Conservation (phyloP, 192 early-diverging fungal species). For the Coemansia sp. region DNA sequence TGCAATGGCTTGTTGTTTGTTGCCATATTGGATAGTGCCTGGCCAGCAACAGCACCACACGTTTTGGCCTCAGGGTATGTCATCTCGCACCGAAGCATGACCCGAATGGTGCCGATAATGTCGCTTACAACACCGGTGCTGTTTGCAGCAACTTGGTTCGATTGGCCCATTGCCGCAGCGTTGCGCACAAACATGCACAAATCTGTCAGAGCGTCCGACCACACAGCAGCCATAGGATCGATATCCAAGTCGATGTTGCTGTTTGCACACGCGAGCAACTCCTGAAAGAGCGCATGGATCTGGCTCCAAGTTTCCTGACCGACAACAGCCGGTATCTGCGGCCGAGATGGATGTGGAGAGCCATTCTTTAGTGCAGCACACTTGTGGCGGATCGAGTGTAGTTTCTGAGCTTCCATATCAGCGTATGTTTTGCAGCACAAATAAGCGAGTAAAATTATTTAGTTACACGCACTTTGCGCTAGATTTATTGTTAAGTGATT, state of each 20-base stretch:
- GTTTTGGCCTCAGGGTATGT: conserved; percentile 16
- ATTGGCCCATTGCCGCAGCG: conserved; percentile 28
- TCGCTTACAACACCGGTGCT: conserved; percentile 8
- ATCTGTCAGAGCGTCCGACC: conserved; percentile 16
- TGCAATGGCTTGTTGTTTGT: conserved; percentile 28
- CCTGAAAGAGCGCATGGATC: conserved; percentile 18
- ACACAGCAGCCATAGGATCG: neutral
- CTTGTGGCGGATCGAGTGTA: neutral
- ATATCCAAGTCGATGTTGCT: neutral
- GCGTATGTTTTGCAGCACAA: neutral
- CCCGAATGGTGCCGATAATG: conserved; percentile 5
- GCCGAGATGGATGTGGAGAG: conserved; percentile 45
- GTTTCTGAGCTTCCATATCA: neutral
- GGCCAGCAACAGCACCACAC: conserved; percentile 22
- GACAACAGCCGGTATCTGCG: conserved; percentile 16
- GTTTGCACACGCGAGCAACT: neutral
- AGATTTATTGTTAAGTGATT: no score
- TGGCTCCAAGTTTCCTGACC: neutral
- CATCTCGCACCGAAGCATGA: conserved; percentile 17
- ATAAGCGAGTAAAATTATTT: neutral
- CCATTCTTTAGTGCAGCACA: conserved; percentile 17
- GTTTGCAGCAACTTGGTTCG: conserved; percentile 25
- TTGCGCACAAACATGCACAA: conserved; percentile 44
- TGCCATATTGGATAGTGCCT: conserved; percentile 36
- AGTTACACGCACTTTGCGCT: no score